Base-by-base conservation (phyloP, 345 rosid genomes). In the Garcia nutans region DNA sequence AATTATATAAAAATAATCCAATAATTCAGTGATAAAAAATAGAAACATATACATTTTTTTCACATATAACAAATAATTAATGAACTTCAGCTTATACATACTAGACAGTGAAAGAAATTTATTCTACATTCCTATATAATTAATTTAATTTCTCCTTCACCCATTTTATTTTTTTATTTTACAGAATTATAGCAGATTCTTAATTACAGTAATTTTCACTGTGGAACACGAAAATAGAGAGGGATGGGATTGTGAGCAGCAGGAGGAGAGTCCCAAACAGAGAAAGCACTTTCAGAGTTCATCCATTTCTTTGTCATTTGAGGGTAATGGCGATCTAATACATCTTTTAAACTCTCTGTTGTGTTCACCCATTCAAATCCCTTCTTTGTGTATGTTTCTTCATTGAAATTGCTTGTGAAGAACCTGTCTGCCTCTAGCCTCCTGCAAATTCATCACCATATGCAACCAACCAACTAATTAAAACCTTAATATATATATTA, bases 341-440 rank as follows among this genome's bases (percentile, higher is more conserved):
- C 90, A 59, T 90, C 88, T 19, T 80, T 86, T 10, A 88, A 71
- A 57, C 60, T 82, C 45, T 89, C 91, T 1, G 88, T 89, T 1
- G 66, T 80, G 42, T 88, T 88, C 79, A 88, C 93, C 91, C 91
- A 88, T 73, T 84, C 66, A 2, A 89, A 23, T 26, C 91, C 93
- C 26, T 84, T 85, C 81, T 84, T 87, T 3, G 90, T 88, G 74
- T 90, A 90, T 0, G 79, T 82, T 0, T 31, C 83, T 68, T 87
- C 86, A 3, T 87, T 88, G 84, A 83, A 88, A 52, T 88, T 64
- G 47, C 86, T 85, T 0, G 91, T 88, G 73, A 90, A 88, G 66
- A 90, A 90, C 68, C 85, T 85, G 37, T 90, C 91, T 0, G 86
- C 85, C 65, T 88, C 93, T 6, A 90, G 62, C 76, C 93, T 86